Evolutionary conservation across 1,284 basidiomycete genomes (phyloP), one percentile per base, ranked within the genome.

Genomic region (Melampsora abietis-canadensis): DNA sequence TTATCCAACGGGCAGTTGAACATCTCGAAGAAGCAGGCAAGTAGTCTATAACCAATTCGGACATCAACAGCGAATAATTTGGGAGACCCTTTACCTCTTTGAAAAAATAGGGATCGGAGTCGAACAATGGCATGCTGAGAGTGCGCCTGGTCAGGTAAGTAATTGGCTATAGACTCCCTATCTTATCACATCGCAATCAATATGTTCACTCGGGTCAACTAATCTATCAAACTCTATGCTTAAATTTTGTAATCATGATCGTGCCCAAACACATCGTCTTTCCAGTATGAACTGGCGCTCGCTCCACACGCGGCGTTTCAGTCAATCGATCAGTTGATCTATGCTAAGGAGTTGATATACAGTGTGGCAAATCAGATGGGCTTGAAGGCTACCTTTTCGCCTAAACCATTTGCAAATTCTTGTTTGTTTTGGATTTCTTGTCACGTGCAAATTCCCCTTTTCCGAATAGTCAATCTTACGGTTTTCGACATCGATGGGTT

Each of bases 311-410:
- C 69, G 31, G 61, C 69, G 24, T 73, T 73, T 51, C 69, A 73
- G 54, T 73, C 69, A 19, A 64, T 61, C 44, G 69, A 73, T 60
- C 61, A 73, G 64, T 54, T 73, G 61, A 73, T 73, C 14, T 73
- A 73, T 62, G 54, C 62, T 30, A 73, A 65, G 51, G 69, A 73
- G 62, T 24, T 73, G 48, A 66, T 73, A 27, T 73, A 73, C 57
- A 73, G 63, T 60, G 54, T 66, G 44, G 69, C 69, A 30, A 61
- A 73, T 47, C 61, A 73, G 63, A 65, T 73, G 69, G 63, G 69
- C 37, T 44, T 73, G 21, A 64, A 66, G 57, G 69, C 69, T n/a
- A 73, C 69, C 62, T 73, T 73, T 44, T 57, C 62, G 8, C 69
- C 69, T n/a, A 73, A 73, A 30, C 69, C 69, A 6, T 65, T 65